Evolutionary conservation across 164 flowering plant species (phyloP).

Genomic region (Aristolochia contorta): DNA sequence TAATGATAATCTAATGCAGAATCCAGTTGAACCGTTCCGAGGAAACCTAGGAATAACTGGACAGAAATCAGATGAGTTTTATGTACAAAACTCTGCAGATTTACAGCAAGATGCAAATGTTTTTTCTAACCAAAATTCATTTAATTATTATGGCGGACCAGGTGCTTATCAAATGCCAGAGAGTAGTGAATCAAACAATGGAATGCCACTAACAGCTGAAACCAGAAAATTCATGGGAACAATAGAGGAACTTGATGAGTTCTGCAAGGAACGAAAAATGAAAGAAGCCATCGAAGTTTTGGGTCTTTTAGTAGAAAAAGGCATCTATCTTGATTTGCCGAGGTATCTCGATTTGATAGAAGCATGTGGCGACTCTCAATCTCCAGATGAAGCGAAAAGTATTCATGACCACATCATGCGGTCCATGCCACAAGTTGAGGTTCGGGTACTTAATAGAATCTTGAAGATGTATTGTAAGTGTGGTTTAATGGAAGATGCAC

Average conservation of each 20-base stretch:
- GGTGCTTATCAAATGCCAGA: constrained; percentile 1
- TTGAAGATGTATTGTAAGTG: constrained; percentile 64
- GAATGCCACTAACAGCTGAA: constrained; percentile 7
- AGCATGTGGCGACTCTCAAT: constrained; percentile 49
- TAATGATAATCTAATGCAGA: neutral
- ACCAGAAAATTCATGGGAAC: constrained; percentile 25
- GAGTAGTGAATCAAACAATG: constrained; percentile 3
- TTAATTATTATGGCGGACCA: constrained; percentile 1
- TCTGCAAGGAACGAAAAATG: constrained; percentile 42
- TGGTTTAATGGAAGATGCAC: constrained; percentile 54
- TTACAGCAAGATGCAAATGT: constrained; percentile 14
- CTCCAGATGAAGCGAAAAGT: constrained; percentile 50
- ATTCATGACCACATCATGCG: constrained; percentile 37
- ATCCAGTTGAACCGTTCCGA: neutral
- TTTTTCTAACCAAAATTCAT: constrained; percentile 1
- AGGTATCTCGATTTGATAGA: constrained; percentile 34
- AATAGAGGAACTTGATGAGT: constrained; percentile 46
- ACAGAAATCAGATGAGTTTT: constrained; percentile 1
- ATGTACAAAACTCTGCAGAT: neutral
- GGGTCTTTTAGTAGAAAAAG: constrained; percentile 29
- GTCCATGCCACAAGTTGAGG: constrained; percentile 19
- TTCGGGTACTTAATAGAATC: constrained; percentile 39
- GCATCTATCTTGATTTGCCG: constrained; percentile 32
- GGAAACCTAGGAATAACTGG: constrained; percentile 1
- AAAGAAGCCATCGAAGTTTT: constrained; percentile 59